Base-by-base conservation (phyloP, 805 yeast genomes). In the Metschnikowia kunwiensis region DNA sequence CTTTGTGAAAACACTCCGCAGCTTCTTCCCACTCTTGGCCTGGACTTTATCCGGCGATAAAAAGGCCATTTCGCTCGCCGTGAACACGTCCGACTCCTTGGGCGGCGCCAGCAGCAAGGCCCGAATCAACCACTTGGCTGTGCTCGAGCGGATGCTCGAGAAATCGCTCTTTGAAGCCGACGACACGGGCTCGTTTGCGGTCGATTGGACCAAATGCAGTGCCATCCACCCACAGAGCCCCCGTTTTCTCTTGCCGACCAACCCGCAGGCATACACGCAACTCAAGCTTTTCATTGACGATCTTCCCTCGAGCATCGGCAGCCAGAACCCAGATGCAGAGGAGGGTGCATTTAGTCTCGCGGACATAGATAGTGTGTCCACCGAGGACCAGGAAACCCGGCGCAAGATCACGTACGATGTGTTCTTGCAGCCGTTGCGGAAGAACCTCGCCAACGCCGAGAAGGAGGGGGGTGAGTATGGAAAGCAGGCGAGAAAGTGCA, bases 381-480 rank as follows among this genome's bases (percentile, higher is more conserved):
- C 85, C 13, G 89, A 83, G 46, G 91, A 84, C 55, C 55, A 65
- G 22, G 61, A 63, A 4, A 77, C 82, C 2, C 64, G 93, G 50
- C 54, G 74, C 20, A 68, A 68, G 33, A 62, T 80, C 0, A 58
- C 84, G 38, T 53, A 61, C 27, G 84, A 78, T 37, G 68, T 75
- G 17, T 82, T 79, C 50, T 50, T 61, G 28, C 57, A 58, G 2
- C 75, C 75, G 8, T 63, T 85, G 32, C 37, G 50, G 14, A 68
- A 63, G 30, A 82, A 85, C 24, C 63, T 82, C 15, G 63, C 60
- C 1, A 64, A 64, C 25, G 50, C 77, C 21, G 57, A 77, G 7
- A 77, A 77, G 49, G 93, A 84, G 46, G 94, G 87, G 9, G 89
- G 89, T 1, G 86, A 80, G 31, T 62, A 73, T 13, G 88, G 88